A percentile compares a stretch with the other conserved stretches of the same genome.
Evolutionary conservation across 805 yeast genomes (phyloP).

Genomic region (Saturnispora besseyi): DNA sequence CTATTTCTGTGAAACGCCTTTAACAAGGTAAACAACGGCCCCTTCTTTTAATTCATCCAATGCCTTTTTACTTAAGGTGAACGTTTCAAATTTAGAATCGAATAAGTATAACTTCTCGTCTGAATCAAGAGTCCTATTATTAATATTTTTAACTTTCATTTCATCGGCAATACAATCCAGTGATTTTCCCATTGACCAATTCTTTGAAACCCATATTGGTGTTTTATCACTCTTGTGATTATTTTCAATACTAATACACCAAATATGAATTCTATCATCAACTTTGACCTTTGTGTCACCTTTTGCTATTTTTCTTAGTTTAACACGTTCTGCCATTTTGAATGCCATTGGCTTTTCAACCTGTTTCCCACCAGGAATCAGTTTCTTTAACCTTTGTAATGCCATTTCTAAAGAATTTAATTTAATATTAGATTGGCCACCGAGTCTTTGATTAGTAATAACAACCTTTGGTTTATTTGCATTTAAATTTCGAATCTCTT

Average conservation of each 20-base stretch:
- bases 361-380: conserved; percentile 2
- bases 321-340: conserved; percentile 29
- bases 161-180: conserved; percentile 44
- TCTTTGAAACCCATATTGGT: conserved; percentile 39
- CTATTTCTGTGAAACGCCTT: conserved; percentile 28
- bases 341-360: conserved; percentile 8
- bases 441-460: conserved; percentile 8
- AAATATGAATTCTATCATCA: conserved; percentile 40
- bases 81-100: conserved; percentile 13
- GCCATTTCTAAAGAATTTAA: conserved; percentile 13
- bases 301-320: conserved; percentile 38
- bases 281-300: conserved; percentile 41
- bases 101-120: conserved; percentile 1
- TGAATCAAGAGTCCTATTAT: conserved; percentile 27
- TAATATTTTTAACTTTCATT: conserved; percentile 39
- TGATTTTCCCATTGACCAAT: conserved; percentile 54
- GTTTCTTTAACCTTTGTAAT: conserved; percentile 11
- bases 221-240: conserved; percentile 4
- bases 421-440: conserved; percentile 5
- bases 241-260: conserved; percentile 35
- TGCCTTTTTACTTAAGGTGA: conserved; percentile 27
- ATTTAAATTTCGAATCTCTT: conserved; percentile 29
- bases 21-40: conserved; percentile 43
- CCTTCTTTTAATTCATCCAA: conserved; percentile 38
- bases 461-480: conserved; percentile 7